Evolutionary conservation across 805 yeast species (phyloP).

Genomic region (Monosporozyma yasuniensis): DNA sequence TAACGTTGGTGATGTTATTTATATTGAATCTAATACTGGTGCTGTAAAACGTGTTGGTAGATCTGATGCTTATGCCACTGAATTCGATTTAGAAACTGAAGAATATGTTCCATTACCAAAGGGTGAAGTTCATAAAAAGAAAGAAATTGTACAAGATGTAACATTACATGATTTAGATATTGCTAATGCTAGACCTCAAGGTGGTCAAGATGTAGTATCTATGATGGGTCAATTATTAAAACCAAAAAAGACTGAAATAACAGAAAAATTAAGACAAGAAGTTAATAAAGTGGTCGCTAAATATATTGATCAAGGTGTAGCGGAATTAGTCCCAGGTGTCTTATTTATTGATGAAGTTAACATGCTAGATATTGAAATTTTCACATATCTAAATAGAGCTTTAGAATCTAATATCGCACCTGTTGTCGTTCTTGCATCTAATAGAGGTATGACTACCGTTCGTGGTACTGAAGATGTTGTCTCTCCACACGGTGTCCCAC

Average conservation of each 20-base stretch:
- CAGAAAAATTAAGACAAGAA: conserved; percentile 88
- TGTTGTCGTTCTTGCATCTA: conserved; percentile 89
- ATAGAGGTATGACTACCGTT: conserved; percentile 85
- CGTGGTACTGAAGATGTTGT: conserved; percentile 80
- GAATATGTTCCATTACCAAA: conserved; percentile 98
- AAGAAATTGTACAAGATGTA: conserved; percentile 95
- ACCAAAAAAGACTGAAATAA: conserved; percentile 93
- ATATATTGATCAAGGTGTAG: conserved; percentile 96
- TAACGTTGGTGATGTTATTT: conserved; percentile 91
- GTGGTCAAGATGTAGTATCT: conserved; percentile 92
- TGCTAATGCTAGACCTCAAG: conserved; percentile 92
- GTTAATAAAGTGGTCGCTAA: conserved; percentile 93
- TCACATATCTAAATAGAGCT: conserved; percentile 89
- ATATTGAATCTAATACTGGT: conserved; percentile 95
- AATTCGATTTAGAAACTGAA: conserved; percentile 96
- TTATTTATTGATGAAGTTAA: conserved; percentile 96
- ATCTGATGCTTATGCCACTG: conserved; percentile 97
- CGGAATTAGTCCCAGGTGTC: conserved; percentile 96
- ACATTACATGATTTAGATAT: conserved; percentile 93
- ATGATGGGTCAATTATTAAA: conserved; percentile 96
- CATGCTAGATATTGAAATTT: conserved; percentile 95
- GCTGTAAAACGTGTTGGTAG: conserved; percentile 95
- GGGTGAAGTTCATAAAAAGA: conserved; percentile 97
- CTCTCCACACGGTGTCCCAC: conserved; percentile 95
- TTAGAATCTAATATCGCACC: conserved; percentile 89